Base-by-base conservation (phyloP, 192 early-diverging fungal species). In the Coemansia sp. region DNA sequence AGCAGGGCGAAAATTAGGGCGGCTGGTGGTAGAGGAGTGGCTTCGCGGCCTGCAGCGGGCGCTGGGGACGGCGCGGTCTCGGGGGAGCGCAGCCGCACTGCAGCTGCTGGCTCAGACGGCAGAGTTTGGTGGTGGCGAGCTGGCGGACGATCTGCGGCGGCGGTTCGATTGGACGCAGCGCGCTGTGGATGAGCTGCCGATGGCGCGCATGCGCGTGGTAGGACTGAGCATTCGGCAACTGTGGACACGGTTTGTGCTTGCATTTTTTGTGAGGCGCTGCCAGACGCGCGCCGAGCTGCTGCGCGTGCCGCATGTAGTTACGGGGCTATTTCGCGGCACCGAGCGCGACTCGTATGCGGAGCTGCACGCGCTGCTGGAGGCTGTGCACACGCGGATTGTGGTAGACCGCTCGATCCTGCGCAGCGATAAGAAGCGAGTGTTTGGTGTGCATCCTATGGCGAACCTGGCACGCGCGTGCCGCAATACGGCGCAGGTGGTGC, bases 171-270 rank as follows among this genome's bases (percentile, higher is more conserved):
- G 78, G 78, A 73, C 73, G 0, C 59, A 66, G 49, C 65, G 62
- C 24, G 22, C 60, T 3, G 32, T 81, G 24, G 57, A 62, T 0
- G 47, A 41, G 38, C 28, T 81, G 54, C 57, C 73, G 0, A 53
- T 22, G 22, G 62, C 64, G 16, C 53, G 77, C 12, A 63, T 72
- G 14, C 61, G 44, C 6, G 63, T 69, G 5, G 60, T 67, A 6
- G 78, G 74, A 7, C 65, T 73, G n/a, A 73, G 73, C 62, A 64
- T 75, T 19, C 57, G 78, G 7, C 53, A 64, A n/a, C 54, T 76
- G 49, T 81, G 78, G 78, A 69, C 58, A 14, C 69, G 78, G 24
- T 81, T 69, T 69, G 78, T 81, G 49, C 30, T 81, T 4, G 54
- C 63, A 26, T 81, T 81, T 34, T 81, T 81, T 62, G 53, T 67